Conservation (phyloP, 176 grass and related monocot genomes). For the Cymbopogon citratus region DNA sequence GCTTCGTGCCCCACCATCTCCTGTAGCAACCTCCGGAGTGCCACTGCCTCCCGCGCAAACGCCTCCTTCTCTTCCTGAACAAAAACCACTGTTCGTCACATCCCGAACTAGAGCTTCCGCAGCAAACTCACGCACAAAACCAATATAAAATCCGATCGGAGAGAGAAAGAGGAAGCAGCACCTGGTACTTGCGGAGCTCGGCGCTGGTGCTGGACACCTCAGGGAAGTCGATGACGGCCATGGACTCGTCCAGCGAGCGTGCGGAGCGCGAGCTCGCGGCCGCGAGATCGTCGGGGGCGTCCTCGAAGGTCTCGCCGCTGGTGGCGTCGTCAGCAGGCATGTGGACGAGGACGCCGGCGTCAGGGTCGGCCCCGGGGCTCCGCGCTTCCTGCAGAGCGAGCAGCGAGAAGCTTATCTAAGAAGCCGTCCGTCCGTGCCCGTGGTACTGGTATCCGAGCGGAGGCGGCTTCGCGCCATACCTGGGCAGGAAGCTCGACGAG, state of each 20-base stretch:
- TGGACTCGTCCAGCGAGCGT: constrained; percentile 69
- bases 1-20: constrained; percentile 42
- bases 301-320: constrained; percentile 88
- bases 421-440: not conserved
- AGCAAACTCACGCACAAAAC: not conserved
- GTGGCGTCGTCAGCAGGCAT: constrained; percentile 53
- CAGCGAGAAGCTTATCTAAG: constrained; percentile 19
- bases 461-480: constrained; percentile 13
- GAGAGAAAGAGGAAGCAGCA: constrained; percentile 19
- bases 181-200: constrained; percentile 85
- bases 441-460: constrained; percentile 11
- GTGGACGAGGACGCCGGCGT: constrained; percentile 70
- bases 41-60: constrained; percentile 54
- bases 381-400: constrained; percentile 43
- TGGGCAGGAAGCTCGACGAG: constrained; percentile 87
- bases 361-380: constrained; percentile 48
- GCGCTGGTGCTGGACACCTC: constrained; percentile 39
- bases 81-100: constrained; percentile 5
- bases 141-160: not conserved
- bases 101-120: not conserved
- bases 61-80: constrained; percentile 88
- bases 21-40: constrained; percentile 48
- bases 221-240: constrained; percentile 66
- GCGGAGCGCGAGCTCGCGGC: constrained; percentile 17
- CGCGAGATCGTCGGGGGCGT: constrained; percentile 65